These are phyloP conservation scores for Eleusine indica DNA, from an alignment of 176 grass and related monocot species.

Conservation along the genomic window DNA sequence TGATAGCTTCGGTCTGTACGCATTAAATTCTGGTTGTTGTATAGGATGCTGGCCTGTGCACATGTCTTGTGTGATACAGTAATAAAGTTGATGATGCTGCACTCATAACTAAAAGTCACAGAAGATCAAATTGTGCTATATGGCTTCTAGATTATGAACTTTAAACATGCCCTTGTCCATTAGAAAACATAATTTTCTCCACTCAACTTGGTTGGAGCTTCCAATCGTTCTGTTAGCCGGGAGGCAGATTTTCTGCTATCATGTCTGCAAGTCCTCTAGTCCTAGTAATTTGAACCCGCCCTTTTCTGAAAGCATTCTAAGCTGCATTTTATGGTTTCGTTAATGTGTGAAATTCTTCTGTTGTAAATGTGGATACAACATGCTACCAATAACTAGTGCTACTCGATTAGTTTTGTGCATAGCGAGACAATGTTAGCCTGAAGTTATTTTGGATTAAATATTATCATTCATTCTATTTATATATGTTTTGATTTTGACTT, in stretches of 20 bases:
- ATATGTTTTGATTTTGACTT: slow-evolving; percentile 2
- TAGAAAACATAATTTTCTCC: background rate
- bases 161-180: background rate
- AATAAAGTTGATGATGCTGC: slow-evolving; percentile 15
- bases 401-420: slow-evolving; percentile 18
- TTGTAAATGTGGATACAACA: slow-evolving; percentile 14
- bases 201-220: background rate
- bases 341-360: background rate
- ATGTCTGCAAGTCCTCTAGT: background rate
- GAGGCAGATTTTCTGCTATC: background rate
- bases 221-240: background rate
- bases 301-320: background rate
- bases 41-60: background rate
- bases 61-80: background rate
- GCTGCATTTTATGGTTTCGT: background rate
- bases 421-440: background rate
- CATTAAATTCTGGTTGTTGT: background rate
- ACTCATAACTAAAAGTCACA: background rate
- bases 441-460: slow-evolving; percentile 23
- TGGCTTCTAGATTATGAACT: background rate
- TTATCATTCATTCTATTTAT: slow-evolving; percentile 19
- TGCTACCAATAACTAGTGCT: background rate
- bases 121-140: background rate
- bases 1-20: background rate
- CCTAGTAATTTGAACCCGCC: background rate